These are phyloP conservation scores for Mallotus nudiflorus DNA, from an alignment of 345 rosid genomes.

Conservation along the genomic window DNA sequence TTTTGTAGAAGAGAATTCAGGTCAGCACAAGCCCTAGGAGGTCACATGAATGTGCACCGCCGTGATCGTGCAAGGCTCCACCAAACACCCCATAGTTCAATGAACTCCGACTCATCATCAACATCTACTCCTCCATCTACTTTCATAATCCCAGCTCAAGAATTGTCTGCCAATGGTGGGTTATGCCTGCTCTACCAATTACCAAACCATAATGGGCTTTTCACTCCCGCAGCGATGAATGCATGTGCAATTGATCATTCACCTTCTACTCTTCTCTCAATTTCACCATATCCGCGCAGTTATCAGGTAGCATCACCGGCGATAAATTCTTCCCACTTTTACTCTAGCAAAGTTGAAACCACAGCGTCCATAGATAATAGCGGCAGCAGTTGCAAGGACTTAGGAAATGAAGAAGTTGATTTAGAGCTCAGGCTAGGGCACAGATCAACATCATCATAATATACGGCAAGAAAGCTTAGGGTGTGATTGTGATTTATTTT, in stretches of 20 bases:
- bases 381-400: constrained; percentile 30
- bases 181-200: constrained; percentile 67
- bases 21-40: constrained; percentile 97
- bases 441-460: constrained; percentile 23
- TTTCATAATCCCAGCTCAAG: constrained; percentile 46
- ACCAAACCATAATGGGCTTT: constrained; percentile 53
- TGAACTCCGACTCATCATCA: constrained; percentile 15
- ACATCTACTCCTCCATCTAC: constrained; percentile 27
- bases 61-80: constrained; percentile 83
- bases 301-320: constrained; percentile 1
- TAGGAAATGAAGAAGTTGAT: constrained; percentile 66
- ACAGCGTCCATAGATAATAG: constrained; percentile 16
- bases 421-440: constrained; percentile 88
- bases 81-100: constrained; percentile 39
- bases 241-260: constrained; percentile 31
- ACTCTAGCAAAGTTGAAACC: constrained; percentile 30
- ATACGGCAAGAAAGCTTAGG: not conserved
- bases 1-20: constrained; percentile 93
- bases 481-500: too few relatives aligned
- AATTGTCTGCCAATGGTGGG: constrained; percentile 44
- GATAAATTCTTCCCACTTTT: constrained; percentile 12
- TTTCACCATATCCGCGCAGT: constrained; percentile 39
- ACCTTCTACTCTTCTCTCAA: constrained; percentile 51
- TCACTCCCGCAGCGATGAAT: constrained; percentile 23
- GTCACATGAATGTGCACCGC: constrained; percentile 99